Evolutionary conservation across 2,329 filamentous ascomycete species (phyloP).

Genomic region (Trichoderma sp.): DNA sequence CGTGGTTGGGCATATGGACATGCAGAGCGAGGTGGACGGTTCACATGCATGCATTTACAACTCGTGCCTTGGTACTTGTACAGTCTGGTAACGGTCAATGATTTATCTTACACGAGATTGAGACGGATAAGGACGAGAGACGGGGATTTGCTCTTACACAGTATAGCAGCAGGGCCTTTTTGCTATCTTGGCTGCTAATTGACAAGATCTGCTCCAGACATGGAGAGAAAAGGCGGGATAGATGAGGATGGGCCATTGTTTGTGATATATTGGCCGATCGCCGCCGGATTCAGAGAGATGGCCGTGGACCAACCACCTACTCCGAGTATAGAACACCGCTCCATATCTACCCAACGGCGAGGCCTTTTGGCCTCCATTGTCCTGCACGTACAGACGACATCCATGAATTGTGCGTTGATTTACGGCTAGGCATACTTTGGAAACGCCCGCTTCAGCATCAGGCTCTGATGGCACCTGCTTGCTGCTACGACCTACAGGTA

Average conservation of each 20-base stretch:
- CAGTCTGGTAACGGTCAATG: not conserved
- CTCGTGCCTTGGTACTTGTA: not conserved
- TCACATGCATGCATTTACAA: not conserved
- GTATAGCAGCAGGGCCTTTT: not conserved
- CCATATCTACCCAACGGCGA: no score
- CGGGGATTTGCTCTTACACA: not conserved
- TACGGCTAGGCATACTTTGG: not conserved
- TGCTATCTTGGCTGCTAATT: not conserved
- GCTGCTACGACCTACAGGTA: no score
- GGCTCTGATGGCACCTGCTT: not conserved
- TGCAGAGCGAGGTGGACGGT: not conserved
- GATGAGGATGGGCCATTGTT: not conserved
- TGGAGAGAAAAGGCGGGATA: not conserved
- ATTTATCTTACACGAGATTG: not conserved
- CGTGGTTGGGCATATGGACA: not conserved
- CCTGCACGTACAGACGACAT: no score
- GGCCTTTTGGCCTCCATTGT: no score
- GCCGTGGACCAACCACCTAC: not conserved
- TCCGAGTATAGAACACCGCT: not conserved
- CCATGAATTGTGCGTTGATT: not conserved
- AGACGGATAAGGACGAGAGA: not conserved
- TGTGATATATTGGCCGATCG: constrained; percentile 6
- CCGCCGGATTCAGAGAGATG: not conserved
- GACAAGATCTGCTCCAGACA: not conserved
- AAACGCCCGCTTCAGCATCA: constrained; percentile 10